Evolutionary conservation across 2,329 filamentous ascomycete species (phyloP).

Genomic region (Verticillium zaregamsianum): DNA sequence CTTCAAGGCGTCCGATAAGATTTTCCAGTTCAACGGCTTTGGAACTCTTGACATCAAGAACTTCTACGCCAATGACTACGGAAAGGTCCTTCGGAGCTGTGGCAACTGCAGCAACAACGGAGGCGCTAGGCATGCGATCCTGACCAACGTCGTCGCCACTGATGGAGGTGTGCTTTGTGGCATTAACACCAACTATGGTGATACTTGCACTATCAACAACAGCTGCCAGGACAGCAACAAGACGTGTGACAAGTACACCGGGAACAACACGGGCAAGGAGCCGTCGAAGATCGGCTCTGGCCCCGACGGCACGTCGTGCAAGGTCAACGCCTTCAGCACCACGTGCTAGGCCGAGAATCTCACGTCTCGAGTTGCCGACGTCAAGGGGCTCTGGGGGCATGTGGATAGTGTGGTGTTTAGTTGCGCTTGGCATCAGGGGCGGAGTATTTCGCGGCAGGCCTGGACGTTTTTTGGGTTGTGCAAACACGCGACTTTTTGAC

Average conservation of each 20-base stretch:
- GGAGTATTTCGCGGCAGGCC: neutral
- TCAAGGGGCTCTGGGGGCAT: neutral
- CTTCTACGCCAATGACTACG: constrained; percentile 42
- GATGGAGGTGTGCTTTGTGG: constrained; percentile 38
- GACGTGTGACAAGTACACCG: constrained; percentile 29
- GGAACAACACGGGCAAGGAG: constrained; percentile 29
- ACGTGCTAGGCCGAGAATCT: constrained; percentile 8
- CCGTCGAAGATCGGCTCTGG: constrained; percentile 31
- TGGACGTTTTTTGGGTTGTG: neutral
- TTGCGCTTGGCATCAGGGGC: neutral
- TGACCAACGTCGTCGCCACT: constrained; percentile 36
- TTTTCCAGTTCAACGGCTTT: constrained; percentile 37
- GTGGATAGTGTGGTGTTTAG: neutral
- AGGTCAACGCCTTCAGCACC: constrained; percentile 11
- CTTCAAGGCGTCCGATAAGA: constrained; percentile 34
- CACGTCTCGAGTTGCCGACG: neutral
- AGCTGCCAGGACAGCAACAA: constrained; percentile 26
- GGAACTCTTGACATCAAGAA: constrained; percentile 33
- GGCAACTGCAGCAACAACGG: constrained; percentile 42
- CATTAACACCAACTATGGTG: constrained; percentile 49
- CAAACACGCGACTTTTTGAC: neutral
- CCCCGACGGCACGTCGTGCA: constrained; percentile 29
- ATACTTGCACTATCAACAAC: constrained; percentile 37
- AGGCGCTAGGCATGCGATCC: constrained; percentile 35
- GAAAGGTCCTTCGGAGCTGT: constrained; percentile 46